Evolutionary conservation across 768 basidiomycete genomes (phyloP).

Genomic region (Infundibulicybe gibba): DNA sequence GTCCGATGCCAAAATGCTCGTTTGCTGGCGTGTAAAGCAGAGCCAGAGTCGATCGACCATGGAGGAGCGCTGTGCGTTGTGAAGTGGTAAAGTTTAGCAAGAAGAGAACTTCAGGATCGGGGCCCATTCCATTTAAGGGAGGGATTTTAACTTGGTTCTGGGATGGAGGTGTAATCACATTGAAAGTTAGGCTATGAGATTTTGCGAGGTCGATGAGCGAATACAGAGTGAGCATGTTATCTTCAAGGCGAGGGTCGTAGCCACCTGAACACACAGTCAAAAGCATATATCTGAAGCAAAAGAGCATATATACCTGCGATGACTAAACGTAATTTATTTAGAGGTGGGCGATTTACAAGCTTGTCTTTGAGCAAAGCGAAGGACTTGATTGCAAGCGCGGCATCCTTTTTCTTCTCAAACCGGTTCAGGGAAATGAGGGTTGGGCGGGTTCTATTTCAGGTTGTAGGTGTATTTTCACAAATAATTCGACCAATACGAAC

Average conservation of each 20-base stretch:
- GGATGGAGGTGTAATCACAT: slow-evolving; percentile 46
- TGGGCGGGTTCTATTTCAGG: slow-evolving; percentile 47
- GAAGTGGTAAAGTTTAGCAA: slow-evolving; percentile 86
- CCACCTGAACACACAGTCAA: slow-evolving; percentile 52
- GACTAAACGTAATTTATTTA: slow-evolving; percentile 59
- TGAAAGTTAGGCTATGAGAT: slow-evolving; percentile 52
- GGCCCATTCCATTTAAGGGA: slow-evolving; percentile 30
- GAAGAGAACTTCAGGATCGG: slow-evolving; percentile 69
- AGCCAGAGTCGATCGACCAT: slow-evolving; percentile 57
- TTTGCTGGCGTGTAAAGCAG: slow-evolving; percentile 92
- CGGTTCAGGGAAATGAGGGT: slow-evolving; percentile 89
- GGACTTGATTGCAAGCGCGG: slow-evolving; percentile 71
- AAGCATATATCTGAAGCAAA: not conserved
- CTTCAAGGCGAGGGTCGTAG: slow-evolving; percentile 83
- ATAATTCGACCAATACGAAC: slow-evolving; percentile 35
- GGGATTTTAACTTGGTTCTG: slow-evolving; percentile 29
- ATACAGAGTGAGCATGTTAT: slow-evolving; percentile 73
- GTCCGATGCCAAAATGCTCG: slow-evolving; percentile 97
- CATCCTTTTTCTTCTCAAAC: slow-evolving; percentile 95
- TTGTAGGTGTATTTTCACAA: not conserved
- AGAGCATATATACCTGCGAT: slow-evolving; percentile 58
- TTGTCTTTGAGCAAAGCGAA: slow-evolving; percentile 55
- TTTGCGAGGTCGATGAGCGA: slow-evolving; percentile 58
- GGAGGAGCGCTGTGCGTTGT: slow-evolving; percentile 83
- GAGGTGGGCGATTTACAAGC: slow-evolving; percentile 13